phyloP scores from a whole-genome alignment of 2,329 filamentous ascomycete species.

The Aspergillus vadensis region DNA sequence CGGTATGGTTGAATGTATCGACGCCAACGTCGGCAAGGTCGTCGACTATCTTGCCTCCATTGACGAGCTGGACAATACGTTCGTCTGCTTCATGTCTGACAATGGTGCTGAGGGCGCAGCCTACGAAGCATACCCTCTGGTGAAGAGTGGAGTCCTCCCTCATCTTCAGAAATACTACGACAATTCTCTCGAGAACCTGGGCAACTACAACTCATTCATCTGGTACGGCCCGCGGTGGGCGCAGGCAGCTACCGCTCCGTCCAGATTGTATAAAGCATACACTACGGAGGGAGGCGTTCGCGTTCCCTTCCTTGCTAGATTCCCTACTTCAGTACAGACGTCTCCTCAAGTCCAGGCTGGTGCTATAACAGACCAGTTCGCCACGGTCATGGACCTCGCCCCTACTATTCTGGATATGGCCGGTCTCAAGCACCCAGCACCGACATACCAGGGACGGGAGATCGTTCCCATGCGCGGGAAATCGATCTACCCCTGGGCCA shows the following conservation, averaged over 20 bases:
- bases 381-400: slow-evolving; percentile 56
- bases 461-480: slow-evolving; percentile 56
- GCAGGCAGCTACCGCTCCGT: slow-evolving; percentile 56
- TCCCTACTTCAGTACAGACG: slow-evolving; percentile 33
- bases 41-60: slow-evolving; percentile 58
- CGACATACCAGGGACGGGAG: slow-evolving; percentile 53
- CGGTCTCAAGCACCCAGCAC: slow-evolving; percentile 54
- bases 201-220: slow-evolving; percentile 59
- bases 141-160: slow-evolving; percentile 56
- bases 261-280: slow-evolving; percentile 53
- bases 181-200: slow-evolving; percentile 46
- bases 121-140: slow-evolving; percentile 61
- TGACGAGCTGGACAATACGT: slow-evolving; percentile 64
- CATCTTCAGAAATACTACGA: slow-evolving; percentile 61
- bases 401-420: slow-evolving; percentile 50
- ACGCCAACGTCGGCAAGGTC: slow-evolving; percentile 62
- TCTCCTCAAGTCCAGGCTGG: slow-evolving; percentile 27
- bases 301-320: slow-evolving; percentile 55
- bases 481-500: slow-evolving; percentile 49
- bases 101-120: slow-evolving; percentile 64
- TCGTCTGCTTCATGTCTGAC: slow-evolving; percentile 65
- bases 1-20: slow-evolving; percentile 65
- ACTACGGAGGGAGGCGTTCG: slow-evolving; percentile 55
- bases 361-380: slow-evolving; percentile 54
- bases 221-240: slow-evolving; percentile 65